Evolutionary conservation across 352 stramenopile species (phyloP).

Genomic region (Vaucheria bursata): DNA sequence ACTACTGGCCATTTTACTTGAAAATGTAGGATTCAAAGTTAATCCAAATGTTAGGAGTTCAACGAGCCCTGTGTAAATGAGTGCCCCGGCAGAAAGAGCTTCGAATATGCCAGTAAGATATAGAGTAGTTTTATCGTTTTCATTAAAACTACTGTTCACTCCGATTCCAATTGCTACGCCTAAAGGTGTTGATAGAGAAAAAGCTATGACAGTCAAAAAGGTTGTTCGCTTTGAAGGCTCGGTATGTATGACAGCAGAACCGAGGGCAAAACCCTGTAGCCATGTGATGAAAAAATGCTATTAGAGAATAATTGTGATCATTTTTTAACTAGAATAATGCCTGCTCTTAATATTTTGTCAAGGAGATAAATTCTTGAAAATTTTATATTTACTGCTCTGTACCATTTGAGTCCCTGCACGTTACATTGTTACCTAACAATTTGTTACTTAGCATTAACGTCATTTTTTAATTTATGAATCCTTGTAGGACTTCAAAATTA

Average conservation of each 20-base stretch:
- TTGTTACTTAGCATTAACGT: no score
- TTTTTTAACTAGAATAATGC: no score
- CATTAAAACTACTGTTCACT: background rate
- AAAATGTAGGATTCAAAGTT: background rate
- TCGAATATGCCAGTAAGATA: background rate
- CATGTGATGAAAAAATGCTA: no score
- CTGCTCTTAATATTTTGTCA: no score
- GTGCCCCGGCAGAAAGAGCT: background rate
- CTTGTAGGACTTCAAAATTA: no score
- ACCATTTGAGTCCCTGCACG: no score
- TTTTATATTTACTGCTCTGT: no score
- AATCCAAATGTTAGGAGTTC: background rate
- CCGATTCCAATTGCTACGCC: background rate
- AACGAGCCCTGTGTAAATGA: background rate
- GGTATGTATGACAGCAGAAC: background rate
- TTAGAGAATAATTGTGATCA: no score
- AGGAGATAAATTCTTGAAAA: no score
- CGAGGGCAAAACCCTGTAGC: background rate
- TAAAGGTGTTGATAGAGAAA: background rate
- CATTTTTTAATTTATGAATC: no score
- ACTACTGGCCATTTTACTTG: background rate
- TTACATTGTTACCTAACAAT: no score
- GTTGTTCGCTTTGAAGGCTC: background rate
- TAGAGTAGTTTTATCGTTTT: background rate
- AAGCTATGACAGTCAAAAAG: background rate